A percentile compares a stretch with the other conserved stretches of the same genome.
Conservation (phyloP, 768 basidiomycete species). For the Leucogyrophana mollusca region DNA sequence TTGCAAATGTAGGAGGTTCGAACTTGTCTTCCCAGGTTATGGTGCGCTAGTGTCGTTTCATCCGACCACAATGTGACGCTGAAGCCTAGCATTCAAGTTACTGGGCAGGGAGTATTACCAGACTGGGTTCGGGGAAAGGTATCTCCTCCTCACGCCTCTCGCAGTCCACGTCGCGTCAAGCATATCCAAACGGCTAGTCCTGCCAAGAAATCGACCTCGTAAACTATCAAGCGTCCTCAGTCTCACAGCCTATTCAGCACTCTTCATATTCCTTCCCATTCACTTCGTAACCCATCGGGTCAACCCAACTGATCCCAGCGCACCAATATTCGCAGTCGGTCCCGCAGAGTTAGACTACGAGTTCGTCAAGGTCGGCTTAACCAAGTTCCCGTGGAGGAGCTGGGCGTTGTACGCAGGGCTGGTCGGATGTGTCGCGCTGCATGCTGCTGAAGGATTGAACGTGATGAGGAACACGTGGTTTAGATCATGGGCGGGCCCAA, state of each 20-base stretch:
- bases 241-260: conserved; percentile 60
- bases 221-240: conserved; percentile 46
- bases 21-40: conserved; percentile 67
- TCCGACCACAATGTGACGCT: not conserved
- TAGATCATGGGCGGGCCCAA: conserved; percentile 19
- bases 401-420: conserved; percentile 65
- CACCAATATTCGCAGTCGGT: conserved; percentile 57
- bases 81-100: conserved; percentile 42
- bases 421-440: conserved; percentile 52
- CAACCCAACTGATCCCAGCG: conserved; percentile 41
- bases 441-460: conserved; percentile 59
- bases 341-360: conserved; percentile 82
- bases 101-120: conserved; percentile 88
- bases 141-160: conserved; percentile 69
- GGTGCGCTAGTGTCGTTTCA: conserved; percentile 43
- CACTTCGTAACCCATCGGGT: conserved; percentile 72
- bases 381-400: conserved; percentile 59
- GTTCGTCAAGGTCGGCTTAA: conserved; percentile 73
- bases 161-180: conserved; percentile 60
- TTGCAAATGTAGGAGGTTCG: conserved; percentile 72
- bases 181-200: conserved; percentile 55
- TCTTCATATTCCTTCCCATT: conserved; percentile 59
- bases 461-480: conserved; percentile 53
- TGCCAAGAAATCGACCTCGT: conserved; percentile 32
- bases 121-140: conserved; percentile 62